These are phyloP conservation scores for Fagopyrum homotropicum DNA, from an alignment of 148 eudicot genomes.

Conservation along the genomic window DNA sequence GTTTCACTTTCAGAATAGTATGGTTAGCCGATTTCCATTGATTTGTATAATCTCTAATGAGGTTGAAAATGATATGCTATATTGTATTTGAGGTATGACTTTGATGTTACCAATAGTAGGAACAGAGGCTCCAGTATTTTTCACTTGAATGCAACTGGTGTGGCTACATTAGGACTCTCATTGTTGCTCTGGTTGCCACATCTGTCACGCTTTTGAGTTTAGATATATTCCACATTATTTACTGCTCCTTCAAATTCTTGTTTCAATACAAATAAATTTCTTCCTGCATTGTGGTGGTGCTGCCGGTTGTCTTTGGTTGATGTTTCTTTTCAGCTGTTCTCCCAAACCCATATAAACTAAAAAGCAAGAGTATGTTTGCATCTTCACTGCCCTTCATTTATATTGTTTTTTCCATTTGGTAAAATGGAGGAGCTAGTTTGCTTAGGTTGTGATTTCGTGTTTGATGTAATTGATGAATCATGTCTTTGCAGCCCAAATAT, in stretches of 20 bases:
- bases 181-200: neutral
- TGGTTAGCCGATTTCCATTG: neutral
- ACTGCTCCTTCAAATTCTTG: neutral
- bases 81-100: neutral
- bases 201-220: conserved; percentile 1
- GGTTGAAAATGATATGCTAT: neutral
- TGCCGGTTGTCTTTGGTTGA: neutral
- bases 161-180: neutral
- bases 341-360: neutral
- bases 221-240: neutral
- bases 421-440: neutral
- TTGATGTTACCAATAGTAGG: neutral
- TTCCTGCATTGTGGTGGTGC: neutral
- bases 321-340: neutral
- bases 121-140: neutral
- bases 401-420: neutral
- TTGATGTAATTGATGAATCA: neutral
- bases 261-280: neutral
- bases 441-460: neutral
- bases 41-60: neutral
- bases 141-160: neutral
- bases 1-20: neutral
- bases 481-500: conserved; percentile 59
- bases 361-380: neutral
- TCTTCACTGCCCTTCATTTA: neutral